Evolutionary conservation across 1,139 yeast genomes (phyloP), one percentile per base, ranked within the genome.

Genomic region (Geotrichum fermentans): DNA sequence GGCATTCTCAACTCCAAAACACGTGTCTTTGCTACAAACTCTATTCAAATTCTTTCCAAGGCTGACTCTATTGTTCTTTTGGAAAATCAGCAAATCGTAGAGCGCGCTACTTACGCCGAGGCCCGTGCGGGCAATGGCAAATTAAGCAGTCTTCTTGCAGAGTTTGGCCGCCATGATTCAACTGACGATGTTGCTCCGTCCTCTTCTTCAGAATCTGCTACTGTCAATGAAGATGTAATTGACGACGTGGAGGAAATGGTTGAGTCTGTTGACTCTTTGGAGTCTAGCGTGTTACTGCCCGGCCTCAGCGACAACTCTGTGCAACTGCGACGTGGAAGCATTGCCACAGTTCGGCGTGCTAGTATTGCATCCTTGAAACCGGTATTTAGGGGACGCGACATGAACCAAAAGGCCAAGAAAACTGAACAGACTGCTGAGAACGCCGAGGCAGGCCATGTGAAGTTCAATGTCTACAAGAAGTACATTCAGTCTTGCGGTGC

Each of bases 401-500:
- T 28, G 74, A 48, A 40, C 51, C 43, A 42, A 55, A 54, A 46
- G 33, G 50, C 55, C 20, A 59, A 59, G 50, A 55, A 58, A 34
- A 64, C 70, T 1, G 55, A 57, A 14, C 63, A 61, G 45, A 40
- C 53, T 6, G 56, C 53, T 29, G 97, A 90, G 68, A 83, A 78
- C 53, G 77, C 83, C 52, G 90, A 86, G 67, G 88, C 83, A 64
- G 97, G 97, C 54, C 78, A 84, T 58, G 97, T 90, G 49, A 84
- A 85, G 63, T 84, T 94, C 89, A 74, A 77, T 40, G 87, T 90
- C 37, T 90, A 90, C 66, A 59, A 69, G 54, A 82, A 79, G 47
- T 90, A 90, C 62, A 90, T 89, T 13, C 78, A 76, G 56, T 95
- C 97, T 0, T 89, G 96, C 73, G 88, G 88, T 55, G 77, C 83